Evolutionary conservation across 2,329 filamentous ascomycete genomes (phyloP).

Genomic region (Neobulgaria alba): DNA sequence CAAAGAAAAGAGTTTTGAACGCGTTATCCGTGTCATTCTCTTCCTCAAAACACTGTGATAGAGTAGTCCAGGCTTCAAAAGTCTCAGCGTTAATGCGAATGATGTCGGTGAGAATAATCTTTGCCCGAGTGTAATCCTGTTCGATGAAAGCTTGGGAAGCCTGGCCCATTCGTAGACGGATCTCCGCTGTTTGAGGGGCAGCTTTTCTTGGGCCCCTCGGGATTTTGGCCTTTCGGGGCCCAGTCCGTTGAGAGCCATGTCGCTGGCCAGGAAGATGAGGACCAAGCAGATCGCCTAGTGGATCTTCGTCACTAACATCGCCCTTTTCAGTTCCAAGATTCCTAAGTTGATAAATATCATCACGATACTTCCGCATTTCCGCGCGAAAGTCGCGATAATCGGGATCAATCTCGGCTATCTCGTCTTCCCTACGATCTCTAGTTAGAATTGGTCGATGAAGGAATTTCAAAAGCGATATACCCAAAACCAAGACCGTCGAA

Average conservation of each 20-base stretch:
- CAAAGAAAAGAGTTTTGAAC: conserved; percentile 51
- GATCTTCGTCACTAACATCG: not conserved
- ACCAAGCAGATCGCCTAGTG: too few relatives aligned
- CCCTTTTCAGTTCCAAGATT: conserved; percentile 8
- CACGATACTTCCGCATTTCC: conserved; percentile 32
- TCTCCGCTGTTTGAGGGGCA: conserved; percentile 61
- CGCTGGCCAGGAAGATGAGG: not conserved
- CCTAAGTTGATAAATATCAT: conserved; percentile 17
- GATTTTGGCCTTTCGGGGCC: conserved; percentile 6
- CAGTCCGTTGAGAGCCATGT: not conserved
- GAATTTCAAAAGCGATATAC: not conserved
- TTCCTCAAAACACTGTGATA: conserved; percentile 54
- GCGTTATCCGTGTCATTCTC: conserved; percentile 48
- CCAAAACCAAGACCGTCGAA: not conserved
- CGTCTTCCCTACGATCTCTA: not conserved
- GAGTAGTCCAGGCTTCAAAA: conserved; percentile 54
- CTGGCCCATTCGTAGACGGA: conserved; percentile 56
- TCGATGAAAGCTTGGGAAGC: conserved; percentile 62
- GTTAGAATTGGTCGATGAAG: not conserved
- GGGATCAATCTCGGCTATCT: conserved; percentile 31
- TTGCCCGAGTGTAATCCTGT: conserved; percentile 50
- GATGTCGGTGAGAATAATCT: conserved; percentile 51
- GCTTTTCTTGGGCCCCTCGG: conserved; percentile 41
- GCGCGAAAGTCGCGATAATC: conserved; percentile 34
- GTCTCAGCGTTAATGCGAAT: conserved; percentile 62